Evolutionary conservation across 306 rosid species (phyloP).

Genomic region (Albizia julibrissin): DNA sequence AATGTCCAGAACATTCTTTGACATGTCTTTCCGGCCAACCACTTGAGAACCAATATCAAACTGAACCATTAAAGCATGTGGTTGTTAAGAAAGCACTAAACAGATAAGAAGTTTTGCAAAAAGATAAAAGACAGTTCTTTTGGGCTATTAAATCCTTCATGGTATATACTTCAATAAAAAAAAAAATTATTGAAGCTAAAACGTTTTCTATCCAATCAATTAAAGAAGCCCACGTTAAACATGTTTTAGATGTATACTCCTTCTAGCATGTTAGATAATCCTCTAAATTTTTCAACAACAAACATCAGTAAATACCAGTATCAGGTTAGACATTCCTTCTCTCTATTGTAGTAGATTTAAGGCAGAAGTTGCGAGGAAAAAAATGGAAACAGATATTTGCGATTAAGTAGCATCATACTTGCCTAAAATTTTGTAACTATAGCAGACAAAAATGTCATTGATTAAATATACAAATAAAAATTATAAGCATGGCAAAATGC

Average conservation of each 20-base stretch:
- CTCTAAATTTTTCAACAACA: slow-evolving; percentile 5
- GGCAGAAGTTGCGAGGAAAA: neutral
- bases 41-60: slow-evolving; percentile 84
- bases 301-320: neutral
- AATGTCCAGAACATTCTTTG: slow-evolving; percentile 69
- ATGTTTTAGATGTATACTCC: slow-evolving; percentile 14
- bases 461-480: neutral
- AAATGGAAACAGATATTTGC: slow-evolving; percentile 10
- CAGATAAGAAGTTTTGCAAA: neutral
- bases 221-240: slow-evolving; percentile 1
- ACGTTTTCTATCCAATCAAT: neutral
- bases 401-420: slow-evolving; percentile 2
- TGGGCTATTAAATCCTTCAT: slow-evolving; percentile 7
- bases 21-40: slow-evolving; percentile 83
- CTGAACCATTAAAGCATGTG: slow-evolving; percentile 52
- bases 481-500: slow-evolving; percentile 10
- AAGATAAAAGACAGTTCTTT: slow-evolving; percentile 9
- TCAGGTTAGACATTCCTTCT: slow-evolving; percentile 1
- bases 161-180: slow-evolving; percentile 10
- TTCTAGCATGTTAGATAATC: neutral
- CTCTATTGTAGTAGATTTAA: neutral
- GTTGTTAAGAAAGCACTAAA: slow-evolving; percentile 24
- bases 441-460: slow-evolving; percentile 2
- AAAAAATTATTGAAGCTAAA: slow-evolving; percentile 9
- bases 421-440: slow-evolving; percentile 15